These are phyloP conservation scores for Lentinula aciculospora DNA, from an alignment of 768 basidiomycete species.

Conservation along the genomic window DNA sequence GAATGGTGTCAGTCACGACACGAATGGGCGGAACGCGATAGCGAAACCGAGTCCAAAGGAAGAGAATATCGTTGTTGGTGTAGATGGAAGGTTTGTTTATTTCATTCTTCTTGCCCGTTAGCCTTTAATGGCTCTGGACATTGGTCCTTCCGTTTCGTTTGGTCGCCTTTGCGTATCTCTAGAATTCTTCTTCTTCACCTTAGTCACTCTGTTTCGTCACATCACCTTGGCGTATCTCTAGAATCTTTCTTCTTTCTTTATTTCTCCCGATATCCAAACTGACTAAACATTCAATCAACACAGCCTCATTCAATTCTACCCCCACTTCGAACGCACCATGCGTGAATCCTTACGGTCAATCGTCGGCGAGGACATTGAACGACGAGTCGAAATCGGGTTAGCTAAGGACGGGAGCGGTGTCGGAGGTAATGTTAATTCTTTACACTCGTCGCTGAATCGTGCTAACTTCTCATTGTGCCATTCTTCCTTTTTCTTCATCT, in stretches of 20 bases:
- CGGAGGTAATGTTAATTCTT: slow-evolving; percentile 64
- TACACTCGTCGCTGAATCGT: neutral
- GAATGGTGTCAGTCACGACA: neutral
- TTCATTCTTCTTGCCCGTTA: neutral
- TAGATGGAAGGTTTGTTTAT: slow-evolving; percentile 78
- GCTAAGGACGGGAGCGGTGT: slow-evolving; percentile 98
- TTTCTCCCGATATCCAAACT: no score
- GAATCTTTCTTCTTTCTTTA: no score
- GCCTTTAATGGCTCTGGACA: no score
- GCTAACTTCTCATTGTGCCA: slow-evolving; percentile 5
- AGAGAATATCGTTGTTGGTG: slow-evolving; percentile 70
- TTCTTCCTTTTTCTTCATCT: neutral
- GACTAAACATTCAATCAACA: no score
- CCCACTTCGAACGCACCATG: slow-evolving; percentile 71
- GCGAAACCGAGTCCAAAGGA: slow-evolving; percentile 21
- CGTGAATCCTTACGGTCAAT: slow-evolving; percentile 69
- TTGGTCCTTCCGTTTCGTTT: neutral
- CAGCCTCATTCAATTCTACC: slow-evolving; percentile 91
- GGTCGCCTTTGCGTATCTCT: neutral
- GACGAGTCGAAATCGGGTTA: slow-evolving; percentile 77
- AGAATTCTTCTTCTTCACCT: neutral
- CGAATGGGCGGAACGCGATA: neutral
- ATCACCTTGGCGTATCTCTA: no score
- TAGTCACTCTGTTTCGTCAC: no score
- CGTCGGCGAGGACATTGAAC: slow-evolving; percentile 78